Percentiles rank a stretch among this genome's conserved stretches.
Evolutionary conservation across 2,329 filamentous ascomycete species (phyloP).

Genomic region (Cytospora leucostoma): DNA sequence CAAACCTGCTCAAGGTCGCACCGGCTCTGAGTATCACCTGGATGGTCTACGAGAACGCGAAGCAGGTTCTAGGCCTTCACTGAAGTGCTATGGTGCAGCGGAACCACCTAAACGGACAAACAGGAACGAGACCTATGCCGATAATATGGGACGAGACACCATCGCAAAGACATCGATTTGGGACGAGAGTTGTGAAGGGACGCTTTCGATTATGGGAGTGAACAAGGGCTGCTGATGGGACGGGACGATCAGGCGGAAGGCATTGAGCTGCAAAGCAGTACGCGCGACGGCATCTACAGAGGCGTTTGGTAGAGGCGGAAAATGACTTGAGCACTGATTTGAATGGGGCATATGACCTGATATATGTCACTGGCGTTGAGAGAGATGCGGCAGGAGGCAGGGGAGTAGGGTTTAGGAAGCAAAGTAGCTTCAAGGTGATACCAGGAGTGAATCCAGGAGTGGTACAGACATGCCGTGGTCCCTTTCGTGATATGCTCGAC

Average conservation of each 20-base stretch:
- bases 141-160: neutral
- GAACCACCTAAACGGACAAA: neutral
- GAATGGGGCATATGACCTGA: constrained; percentile 12
- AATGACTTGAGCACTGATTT: constrained; percentile 21
- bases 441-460: constrained; percentile 26
- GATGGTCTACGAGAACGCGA: constrained; percentile 89
- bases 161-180: neutral
- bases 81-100: constrained; percentile 31
- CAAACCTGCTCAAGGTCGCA: constrained; percentile 93
- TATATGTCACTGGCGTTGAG: constrained; percentile 24
- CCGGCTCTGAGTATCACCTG: constrained; percentile 95
- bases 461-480: neutral
- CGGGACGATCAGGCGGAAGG: neutral
- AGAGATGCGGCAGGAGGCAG: neutral
- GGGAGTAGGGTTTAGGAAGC: neutral
- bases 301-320: constrained; percentile 20
- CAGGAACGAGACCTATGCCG: neutral
- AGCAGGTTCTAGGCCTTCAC: constrained; percentile 64
- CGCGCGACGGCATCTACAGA: constrained; percentile 18
- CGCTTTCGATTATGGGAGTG: neutral
- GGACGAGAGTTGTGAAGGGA: neutral
- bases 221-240: neutral
- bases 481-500: constrained; percentile 11
- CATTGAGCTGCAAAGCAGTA: constrained; percentile 6
- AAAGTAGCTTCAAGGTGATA: constrained; percentile 21